Conservation (phyloP, 1,284 basidiomycete species). For the Ganoderma meredithae region DNA sequence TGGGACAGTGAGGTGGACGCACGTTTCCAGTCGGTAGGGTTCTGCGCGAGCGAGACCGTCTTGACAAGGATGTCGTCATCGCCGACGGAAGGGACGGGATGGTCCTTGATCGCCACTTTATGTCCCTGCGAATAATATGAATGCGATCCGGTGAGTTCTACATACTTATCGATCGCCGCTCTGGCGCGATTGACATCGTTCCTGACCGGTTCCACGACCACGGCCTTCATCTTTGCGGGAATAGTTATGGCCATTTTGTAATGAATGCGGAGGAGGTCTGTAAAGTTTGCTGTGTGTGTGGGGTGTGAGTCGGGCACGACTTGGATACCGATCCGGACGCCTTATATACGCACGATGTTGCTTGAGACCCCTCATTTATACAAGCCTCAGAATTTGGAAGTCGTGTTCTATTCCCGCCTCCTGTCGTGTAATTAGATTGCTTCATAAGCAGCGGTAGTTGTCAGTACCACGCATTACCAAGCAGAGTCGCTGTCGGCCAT, state of each 20-base stretch:
- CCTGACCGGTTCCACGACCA: neutral
- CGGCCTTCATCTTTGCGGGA: neutral
- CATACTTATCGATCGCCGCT: neutral
- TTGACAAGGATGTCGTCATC: conserved; percentile 40
- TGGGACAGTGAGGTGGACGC: conserved; percentile 4
- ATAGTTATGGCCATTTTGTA: neutral
- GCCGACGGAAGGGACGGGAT: conserved; percentile 35
- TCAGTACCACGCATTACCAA: neutral
- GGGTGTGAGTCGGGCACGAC: neutral
- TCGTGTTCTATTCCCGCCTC: no score
- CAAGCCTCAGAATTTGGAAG: no score
- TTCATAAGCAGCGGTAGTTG: neutral
- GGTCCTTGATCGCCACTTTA: conserved; percentile 32
- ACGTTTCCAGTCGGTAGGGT: conserved; percentile 43
- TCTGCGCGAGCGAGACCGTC: conserved; percentile 38
- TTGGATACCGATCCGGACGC: neutral
- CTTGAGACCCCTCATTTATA: neutral
- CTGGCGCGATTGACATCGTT: neutral
- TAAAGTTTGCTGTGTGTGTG: no score
- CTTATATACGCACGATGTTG: neutral
- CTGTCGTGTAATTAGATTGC: neutral
- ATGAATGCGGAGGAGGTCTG: no score
- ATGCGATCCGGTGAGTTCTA: neutral
- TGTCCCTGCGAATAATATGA: conserved; percentile 22
- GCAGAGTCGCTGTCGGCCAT: neutral